phyloP scores from a whole-genome alignment of 2,329 filamentous ascomycete species.

The Hymenoscyphus albidus region DNA sequence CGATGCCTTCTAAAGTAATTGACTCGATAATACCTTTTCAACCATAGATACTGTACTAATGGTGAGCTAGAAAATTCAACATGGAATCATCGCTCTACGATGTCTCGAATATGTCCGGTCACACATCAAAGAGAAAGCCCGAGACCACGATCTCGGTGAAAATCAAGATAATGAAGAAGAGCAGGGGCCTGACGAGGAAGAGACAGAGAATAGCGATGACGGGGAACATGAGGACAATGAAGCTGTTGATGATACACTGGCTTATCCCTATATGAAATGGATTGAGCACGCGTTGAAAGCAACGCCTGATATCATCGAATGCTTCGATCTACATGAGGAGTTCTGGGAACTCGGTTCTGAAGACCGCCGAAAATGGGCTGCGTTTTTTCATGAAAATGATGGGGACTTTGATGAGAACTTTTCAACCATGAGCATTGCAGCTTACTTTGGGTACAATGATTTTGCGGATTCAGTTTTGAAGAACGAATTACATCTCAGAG shows the following conservation, averaged over 20 bases:
- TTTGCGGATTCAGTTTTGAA: neutral
- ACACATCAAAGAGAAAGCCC: neutral
- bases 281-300: conserved; percentile 7
- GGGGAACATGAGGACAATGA: neutral
- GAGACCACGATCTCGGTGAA: neutral
- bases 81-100: conserved; percentile 3
- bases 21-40: neutral
- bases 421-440: neutral
- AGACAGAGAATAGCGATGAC: neutral
- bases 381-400: neutral
- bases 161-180: neutral
- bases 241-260: neutral
- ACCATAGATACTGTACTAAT: neutral
- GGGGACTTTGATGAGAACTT: conserved; percentile 3
- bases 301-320: conserved; percentile 7
- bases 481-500: neutral
- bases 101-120: conserved; percentile 8
- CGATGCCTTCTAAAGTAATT: conserved; percentile 1
- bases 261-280: conserved; percentile 6
- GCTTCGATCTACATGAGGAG: conserved; percentile 3
- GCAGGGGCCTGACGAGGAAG: neutral
- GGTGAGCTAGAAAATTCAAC: neutral
- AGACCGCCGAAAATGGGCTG: neutral
- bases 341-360: conserved; percentile 2
- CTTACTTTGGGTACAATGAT: conserved; percentile 7